Percentiles rank a stretch among this genome's conserved stretches.
phyloP scores from a whole-genome alignment of 73 alveolate species.

The Durusdinium trenchii region DNA sequence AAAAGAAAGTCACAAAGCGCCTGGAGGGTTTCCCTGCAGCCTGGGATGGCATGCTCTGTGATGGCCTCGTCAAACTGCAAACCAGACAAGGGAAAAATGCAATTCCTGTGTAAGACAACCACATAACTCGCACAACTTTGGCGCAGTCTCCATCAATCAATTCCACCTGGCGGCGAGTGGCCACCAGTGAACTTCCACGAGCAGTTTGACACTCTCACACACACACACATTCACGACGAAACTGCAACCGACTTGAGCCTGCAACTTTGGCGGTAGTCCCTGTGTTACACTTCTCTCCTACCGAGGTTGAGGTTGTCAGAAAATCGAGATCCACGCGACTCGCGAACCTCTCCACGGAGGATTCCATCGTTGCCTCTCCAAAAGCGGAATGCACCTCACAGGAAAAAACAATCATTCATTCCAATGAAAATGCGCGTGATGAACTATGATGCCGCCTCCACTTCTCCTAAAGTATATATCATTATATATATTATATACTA shows the following conservation, averaged over 20 bases:
- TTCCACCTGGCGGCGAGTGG: background rate
- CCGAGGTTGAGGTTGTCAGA: background rate
- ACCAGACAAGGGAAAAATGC: background rate
- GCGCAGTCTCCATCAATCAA: conserved; percentile 57
- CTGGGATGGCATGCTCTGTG: conserved; percentile 31
- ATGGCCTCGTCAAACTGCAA: conserved; percentile 7
- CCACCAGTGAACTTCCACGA: background rate
- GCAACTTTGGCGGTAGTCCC: conserved; percentile 56
- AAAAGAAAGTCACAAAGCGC: no score
- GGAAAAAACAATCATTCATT: background rate
- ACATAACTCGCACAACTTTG: conserved; percentile 50
- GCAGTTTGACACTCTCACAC: background rate
- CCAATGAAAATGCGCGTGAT: background rate
- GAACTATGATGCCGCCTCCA: no score
- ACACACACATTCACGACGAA: background rate
- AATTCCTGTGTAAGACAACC: background rate
- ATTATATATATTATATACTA: no score
- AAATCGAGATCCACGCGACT: background rate
- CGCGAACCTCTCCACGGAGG: conserved; percentile 58
- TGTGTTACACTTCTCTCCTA: conserved; percentile 77
- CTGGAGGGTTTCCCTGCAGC: conserved; percentile 51
- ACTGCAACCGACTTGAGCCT: background rate
- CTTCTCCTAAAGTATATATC: no score
- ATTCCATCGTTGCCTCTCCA: conserved; percentile 88
- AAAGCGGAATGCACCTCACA: conserved; percentile 63